Percentiles rank a stretch among this genome's conserved stretches.
phyloP scores from a whole-genome alignment of 441 rosid species.

The Eruca vesicaria region DNA sequence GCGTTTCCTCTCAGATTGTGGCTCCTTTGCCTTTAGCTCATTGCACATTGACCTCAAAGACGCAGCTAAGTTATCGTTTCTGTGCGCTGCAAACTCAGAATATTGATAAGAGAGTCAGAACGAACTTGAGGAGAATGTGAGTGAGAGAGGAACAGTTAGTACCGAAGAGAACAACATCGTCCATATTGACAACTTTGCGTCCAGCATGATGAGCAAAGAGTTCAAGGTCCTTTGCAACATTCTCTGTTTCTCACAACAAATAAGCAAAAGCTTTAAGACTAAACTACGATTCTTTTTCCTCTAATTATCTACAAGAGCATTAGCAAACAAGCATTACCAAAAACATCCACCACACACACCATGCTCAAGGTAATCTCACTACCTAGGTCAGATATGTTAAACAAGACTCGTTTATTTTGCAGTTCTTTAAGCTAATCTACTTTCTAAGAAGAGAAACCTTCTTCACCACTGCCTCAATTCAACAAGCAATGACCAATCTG shows the following conservation, averaged over 20 bases:
- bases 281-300: neutral
- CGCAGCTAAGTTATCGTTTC: slow-evolving; percentile 62
- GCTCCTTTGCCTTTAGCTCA: slow-evolving; percentile 68
- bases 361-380: neutral
- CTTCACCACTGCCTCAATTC: neutral
- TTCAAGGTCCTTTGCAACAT: slow-evolving; percentile 75
- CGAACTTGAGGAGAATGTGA: neutral
- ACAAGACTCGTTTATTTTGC: neutral
- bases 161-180: slow-evolving; percentile 84
- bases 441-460: neutral
- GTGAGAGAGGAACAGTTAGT: slow-evolving; percentile 1
- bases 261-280: neutral
- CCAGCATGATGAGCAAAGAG: slow-evolving; percentile 89
- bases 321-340: neutral
- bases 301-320: neutral
- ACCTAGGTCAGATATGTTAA: neutral
- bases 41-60: slow-evolving; percentile 58
- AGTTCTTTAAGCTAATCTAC: neutral
- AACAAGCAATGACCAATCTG: neutral
- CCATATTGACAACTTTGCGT: slow-evolving; percentile 77
- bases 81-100: slow-evolving; percentile 55
- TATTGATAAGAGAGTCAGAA: neutral
- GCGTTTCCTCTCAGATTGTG: slow-evolving; percentile 70
- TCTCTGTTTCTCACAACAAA: slow-evolving; percentile 48
- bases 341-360: neutral